These are phyloP conservation scores for Coelastrella sp. DNA, from an alignment of 139 green algal species.

Conservation along the genomic window DNA sequence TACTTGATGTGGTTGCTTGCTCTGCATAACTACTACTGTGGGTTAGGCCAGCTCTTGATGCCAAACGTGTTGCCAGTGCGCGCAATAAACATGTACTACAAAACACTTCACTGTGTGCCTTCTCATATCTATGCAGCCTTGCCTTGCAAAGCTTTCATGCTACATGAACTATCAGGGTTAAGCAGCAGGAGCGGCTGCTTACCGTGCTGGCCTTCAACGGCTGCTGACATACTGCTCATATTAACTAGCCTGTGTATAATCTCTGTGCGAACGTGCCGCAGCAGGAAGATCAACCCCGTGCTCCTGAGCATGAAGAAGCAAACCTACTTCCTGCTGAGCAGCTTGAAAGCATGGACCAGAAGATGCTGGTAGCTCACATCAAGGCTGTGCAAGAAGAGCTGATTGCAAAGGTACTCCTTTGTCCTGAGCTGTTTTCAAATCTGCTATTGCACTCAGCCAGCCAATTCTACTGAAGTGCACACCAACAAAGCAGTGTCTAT, in stretches of 20 bases:
- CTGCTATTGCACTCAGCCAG: not conserved
- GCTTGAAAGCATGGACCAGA: conserved; percentile 26
- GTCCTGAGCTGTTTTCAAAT: not conserved
- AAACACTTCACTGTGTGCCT: too few relatives aligned
- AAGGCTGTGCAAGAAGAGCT: conserved; percentile 31
- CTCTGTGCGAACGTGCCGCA: not conserved
- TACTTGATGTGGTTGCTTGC: too few relatives aligned
- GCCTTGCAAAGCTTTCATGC: too few relatives aligned
- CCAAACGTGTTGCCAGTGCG: too few relatives aligned
- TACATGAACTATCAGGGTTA: too few relatives aligned
- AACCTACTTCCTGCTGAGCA: conserved; percentile 25
- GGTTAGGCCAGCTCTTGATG: too few relatives aligned
- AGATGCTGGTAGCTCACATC: conserved; percentile 44
- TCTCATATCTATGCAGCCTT: too few relatives aligned
- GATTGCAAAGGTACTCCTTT: conserved; percentile 22
- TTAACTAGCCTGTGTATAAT: not conserved
- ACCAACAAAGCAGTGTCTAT: not conserved
- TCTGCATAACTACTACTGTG: too few relatives aligned
- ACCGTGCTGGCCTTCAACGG: too few relatives aligned
- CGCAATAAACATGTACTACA: too few relatives aligned
- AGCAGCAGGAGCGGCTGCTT: too few relatives aligned
- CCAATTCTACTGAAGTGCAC: not conserved
- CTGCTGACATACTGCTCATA: not conserved
- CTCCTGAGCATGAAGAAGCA: not conserved
- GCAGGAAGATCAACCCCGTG: not conserved